These are phyloP conservation scores for Colletotrichum godetiae DNA, from an alignment of 2,329 filamentous ascomycete genomes.

Conservation along the genomic window DNA sequence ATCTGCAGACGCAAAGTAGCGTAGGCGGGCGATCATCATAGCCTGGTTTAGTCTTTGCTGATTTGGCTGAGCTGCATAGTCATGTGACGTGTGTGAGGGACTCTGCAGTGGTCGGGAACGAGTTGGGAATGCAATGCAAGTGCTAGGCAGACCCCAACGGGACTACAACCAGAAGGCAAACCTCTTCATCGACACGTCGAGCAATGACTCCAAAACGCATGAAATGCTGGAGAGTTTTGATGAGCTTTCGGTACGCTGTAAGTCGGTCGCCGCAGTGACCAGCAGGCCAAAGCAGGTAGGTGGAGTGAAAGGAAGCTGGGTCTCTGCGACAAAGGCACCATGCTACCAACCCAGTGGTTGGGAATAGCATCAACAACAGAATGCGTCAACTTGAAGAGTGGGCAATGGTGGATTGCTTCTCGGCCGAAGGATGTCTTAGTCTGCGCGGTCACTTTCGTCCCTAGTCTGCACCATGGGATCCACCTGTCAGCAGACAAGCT, in stretches of 20 bases:
- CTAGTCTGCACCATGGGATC: not conserved
- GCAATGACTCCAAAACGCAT: not conserved
- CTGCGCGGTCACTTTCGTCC: not conserved
- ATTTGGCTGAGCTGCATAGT: constrained; percentile 4
- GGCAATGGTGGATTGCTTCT: not conserved
- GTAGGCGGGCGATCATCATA: not conserved
- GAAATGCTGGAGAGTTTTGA: not conserved
- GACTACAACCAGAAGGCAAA: not conserved
- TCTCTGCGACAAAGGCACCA: not conserved
- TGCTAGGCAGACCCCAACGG: not conserved
- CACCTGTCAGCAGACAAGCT: not conserved
- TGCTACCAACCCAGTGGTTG: not conserved
- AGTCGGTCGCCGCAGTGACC: not conserved
- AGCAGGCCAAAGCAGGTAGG: not conserved
- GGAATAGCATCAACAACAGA: constrained; percentile 19
- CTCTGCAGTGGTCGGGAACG: not conserved
- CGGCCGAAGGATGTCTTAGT: not conserved
- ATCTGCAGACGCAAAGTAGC: constrained; percentile 20
- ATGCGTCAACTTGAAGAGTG: not conserved
- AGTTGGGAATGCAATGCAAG: constrained; percentile 14
- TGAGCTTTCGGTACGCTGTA: not conserved
- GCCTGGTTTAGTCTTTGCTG: not conserved
- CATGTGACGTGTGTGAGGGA: constrained; percentile 20
- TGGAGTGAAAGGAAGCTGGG: not conserved
- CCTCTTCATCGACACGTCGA: no score